Evolutionary conservation across 495 filamentous ascomycete species (phyloP).

Genomic region (Hypomontagnella submonticulosa): DNA sequence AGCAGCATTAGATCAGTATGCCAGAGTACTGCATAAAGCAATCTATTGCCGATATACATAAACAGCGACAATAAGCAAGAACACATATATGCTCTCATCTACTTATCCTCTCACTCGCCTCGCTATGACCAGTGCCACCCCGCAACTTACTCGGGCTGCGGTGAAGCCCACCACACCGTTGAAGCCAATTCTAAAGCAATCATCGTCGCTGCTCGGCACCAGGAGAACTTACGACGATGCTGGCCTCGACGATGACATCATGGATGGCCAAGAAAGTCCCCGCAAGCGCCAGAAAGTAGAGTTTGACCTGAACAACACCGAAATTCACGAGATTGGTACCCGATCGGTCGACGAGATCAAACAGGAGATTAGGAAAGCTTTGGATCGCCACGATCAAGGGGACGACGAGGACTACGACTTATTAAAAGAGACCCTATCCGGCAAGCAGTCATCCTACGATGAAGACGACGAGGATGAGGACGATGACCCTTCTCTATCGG

Average conservation of each 20-base stretch:
- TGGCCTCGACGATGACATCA: conserved; percentile 56
- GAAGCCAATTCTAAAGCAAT: conserved; percentile 59
- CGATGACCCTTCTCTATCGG: conserved; percentile 50
- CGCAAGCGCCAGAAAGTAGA: conserved; percentile 70
- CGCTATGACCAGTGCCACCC: conserved; percentile 43
- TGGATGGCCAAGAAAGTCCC: conserved; percentile 41
- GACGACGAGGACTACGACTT: conserved; percentile 78
- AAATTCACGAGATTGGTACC: conserved; percentile 64
- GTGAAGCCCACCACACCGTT: conserved; percentile 48
- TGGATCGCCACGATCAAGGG: conserved; percentile 72
- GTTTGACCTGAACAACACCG: conserved; percentile 78
- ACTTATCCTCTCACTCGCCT: conserved; percentile 13
- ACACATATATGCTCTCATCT: too few species aligned
- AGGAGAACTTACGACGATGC: conserved; percentile 54
- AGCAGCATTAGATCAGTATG: conserved; percentile 31
- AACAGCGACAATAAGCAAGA: conserved; percentile 2
- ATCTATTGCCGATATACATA: conserved; percentile 10
- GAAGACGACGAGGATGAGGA: conserved; percentile 54
- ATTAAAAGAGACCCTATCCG: conserved; percentile 68
- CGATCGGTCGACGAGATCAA: conserved; percentile 66
- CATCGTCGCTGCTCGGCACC: conserved; percentile 50
- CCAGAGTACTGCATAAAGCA: conserved; percentile 24
- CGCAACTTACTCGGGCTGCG: conserved; percentile 34
- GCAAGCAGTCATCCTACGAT: conserved; percentile 33
- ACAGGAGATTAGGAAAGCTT: conserved; percentile 77